A percentile compares a stretch with the other conserved stretches of the same genome.
Conservation (phyloP, 2,329 filamentous ascomycete species). For the Conoideocrella luteorostrata region DNA sequence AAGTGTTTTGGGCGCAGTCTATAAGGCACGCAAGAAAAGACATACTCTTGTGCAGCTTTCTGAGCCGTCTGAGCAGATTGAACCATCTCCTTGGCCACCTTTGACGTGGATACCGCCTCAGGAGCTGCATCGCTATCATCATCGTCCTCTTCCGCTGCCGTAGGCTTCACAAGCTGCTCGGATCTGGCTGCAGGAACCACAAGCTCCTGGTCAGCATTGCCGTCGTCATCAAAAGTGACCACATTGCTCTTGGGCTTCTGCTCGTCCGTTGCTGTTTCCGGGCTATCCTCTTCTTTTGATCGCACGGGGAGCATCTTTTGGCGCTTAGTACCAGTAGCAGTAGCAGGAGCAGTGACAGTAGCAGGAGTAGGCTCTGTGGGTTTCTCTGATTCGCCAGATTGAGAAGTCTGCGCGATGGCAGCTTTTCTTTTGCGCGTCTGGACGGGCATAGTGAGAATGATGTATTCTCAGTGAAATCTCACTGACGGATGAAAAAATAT, state of each 20-base stretch:
- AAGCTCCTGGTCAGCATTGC: conserved; percentile 18
- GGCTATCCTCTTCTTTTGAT: conserved; percentile 25
- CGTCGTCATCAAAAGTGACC: conserved; percentile 29
- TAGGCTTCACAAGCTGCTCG: conserved; percentile 13
- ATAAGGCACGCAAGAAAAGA: conserved; percentile 7
- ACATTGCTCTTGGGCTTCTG: conserved; percentile 19
- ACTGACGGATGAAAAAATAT: neutral
- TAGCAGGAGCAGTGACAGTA: too few relatives aligned
- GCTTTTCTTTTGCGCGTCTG: conserved; percentile 25
- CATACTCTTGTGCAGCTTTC: conserved; percentile 47
- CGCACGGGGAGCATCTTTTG: conserved; percentile 28
- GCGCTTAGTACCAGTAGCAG: too few relatives aligned
- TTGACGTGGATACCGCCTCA: conserved; percentile 50
- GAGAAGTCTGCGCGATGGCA: conserved; percentile 14
- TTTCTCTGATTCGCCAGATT: conserved; percentile 9
- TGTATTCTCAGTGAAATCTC: neutral
- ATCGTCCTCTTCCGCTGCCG: conserved; percentile 31
- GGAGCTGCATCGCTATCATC: conserved; percentile 52
- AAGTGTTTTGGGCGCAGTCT: too few relatives aligned
- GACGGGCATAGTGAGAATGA: conserved; percentile 11
- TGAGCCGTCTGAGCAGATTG: conserved; percentile 40
- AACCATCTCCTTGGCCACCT: conserved; percentile 39
- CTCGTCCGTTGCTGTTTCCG: conserved; percentile 1
- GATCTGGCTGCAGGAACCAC: neutral
- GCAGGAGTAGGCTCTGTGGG: too few relatives aligned